Percentiles rank a stretch among this genome's conserved stretches.
Conservation (phyloP, 1,284 basidiomycete species). For the Ganoderma boninense region DNA sequence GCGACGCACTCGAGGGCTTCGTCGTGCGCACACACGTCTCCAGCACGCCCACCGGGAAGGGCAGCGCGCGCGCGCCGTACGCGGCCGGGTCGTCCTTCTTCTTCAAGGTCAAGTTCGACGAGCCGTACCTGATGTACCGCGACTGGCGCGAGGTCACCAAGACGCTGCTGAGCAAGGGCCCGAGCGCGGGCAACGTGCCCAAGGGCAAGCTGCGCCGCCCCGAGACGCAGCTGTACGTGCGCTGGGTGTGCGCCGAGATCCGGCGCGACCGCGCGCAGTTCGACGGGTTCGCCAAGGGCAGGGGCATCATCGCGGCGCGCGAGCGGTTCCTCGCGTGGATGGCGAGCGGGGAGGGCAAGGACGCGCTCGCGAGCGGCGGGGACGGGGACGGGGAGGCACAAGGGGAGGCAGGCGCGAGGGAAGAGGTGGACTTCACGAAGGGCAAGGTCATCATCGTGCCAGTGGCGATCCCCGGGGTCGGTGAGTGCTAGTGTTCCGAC, state of each 20-base stretch:
- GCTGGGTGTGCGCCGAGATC: conserved; percentile 81
- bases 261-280: conserved; percentile 70
- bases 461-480: conserved; percentile 92
- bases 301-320: conserved; percentile 87
- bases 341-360: conserved; percentile 55
- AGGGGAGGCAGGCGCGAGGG: conserved; percentile 43
- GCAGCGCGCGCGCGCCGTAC: conserved; percentile 68
- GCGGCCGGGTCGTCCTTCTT: conserved; percentile 88
- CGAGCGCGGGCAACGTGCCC: conserved; percentile 51
- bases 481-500: conserved; percentile 52
- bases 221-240: conserved; percentile 73
- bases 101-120: conserved; percentile 99
- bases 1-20: conserved; percentile 93
- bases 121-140: conserved; percentile 98
- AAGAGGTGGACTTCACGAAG: conserved; percentile 52
- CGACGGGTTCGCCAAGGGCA: conserved; percentile 70
- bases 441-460: conserved; percentile 91
- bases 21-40: conserved; percentile 87
- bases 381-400: conserved; percentile 34
- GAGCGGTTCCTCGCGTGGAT: conserved; percentile 84
- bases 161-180: conserved; percentile 61
- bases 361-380: conserved; percentile 39
- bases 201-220: conserved; percentile 69
- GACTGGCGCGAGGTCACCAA: conserved; percentile 98
- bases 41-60: conserved; percentile 47